Conservation (phyloP, 2,329 filamentous ascomycete species). For the Neurospora sp. region DNA sequence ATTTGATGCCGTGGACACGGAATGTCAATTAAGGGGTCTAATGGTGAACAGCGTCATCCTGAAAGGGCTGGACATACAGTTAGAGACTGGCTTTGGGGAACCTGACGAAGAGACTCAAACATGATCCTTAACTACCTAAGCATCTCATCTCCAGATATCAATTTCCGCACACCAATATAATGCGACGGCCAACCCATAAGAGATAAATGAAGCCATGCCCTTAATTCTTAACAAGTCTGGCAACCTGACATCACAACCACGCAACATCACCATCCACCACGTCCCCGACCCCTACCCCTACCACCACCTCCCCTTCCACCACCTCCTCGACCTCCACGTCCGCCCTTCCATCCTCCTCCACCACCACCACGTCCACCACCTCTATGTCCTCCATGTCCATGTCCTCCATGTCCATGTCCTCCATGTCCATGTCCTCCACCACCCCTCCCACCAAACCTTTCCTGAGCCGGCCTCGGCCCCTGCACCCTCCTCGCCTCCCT, state of each 20-base stretch:
- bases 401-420: conserved; percentile 23
- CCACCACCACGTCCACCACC: conserved; percentile 26
- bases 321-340: conserved; percentile 22
- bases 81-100: neutral
- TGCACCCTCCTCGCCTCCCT: conserved; percentile 45
- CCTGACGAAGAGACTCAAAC: neutral
- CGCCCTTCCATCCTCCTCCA: conserved; percentile 28
- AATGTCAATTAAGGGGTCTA: no score
- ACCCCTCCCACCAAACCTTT: conserved; percentile 19
- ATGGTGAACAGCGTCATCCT: neutral
- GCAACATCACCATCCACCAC: neutral
- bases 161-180: no score
- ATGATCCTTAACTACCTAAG: neutral
- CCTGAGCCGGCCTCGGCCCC: conserved; percentile 40
- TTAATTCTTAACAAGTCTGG: no score
- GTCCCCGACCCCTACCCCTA: conserved; percentile 8
- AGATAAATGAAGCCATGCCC: no score
- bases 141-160: neutral
- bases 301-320: conserved; percentile 16
- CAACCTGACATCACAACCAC: neutral
- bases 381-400: conserved; percentile 25
- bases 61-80: neutral
- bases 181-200: no score
- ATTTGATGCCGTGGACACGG: no score
- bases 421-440: conserved; percentile 23